Evolutionary conservation across 495 filamentous ascomycete genomes (phyloP), one percentile per base, ranked within the genome.

Genomic region (Annulohypoxylon bovei): DNA sequence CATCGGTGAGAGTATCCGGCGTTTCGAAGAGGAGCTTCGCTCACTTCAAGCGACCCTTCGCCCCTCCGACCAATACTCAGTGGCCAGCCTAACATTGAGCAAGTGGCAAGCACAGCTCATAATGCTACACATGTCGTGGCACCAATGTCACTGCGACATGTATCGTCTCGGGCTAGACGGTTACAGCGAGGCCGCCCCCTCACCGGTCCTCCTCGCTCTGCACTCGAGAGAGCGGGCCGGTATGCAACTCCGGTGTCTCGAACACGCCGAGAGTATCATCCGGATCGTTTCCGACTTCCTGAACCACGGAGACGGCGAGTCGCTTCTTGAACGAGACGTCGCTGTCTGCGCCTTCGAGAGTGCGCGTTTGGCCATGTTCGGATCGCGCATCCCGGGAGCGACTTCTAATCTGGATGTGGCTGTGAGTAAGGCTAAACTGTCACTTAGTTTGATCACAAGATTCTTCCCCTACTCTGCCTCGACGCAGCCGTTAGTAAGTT

Each of bases 71-170:
- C 73, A 63, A 20, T 73, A 75, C 52, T 76, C 62, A 32, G 55
- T 62, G 16, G 35, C 53, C 11, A 74, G 68, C 39, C 47, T 73
- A 5, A 39, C 35, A 32, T 61, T 55, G 8, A 67, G 59, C 18
- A 50, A 32, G 40, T 70, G 71, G 69, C 72, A 55, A 14, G 67
- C 72, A 1, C 71, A 75, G 25, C 71, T 71, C 27, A 32, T 76
- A 20, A 73, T 76, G 72, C 30, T 76, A 18, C 76, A 78, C 63
- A 65, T 72, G 44, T 76, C 68, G 14, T 75, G 63, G 64, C 72
- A 76, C 22, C 76, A 77, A 47, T 78, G 74, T 50, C 68, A 76
- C 37, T 78, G 76, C 54, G 76, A 78, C 39, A 23, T 78, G 22
- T 78, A 76, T 39, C 68, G 76, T n/a, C 55, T 78, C 35, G 62